phyloP scores from a whole-genome alignment of 805 yeast genomes.

The Naumovozyma dairenensis region DNA sequence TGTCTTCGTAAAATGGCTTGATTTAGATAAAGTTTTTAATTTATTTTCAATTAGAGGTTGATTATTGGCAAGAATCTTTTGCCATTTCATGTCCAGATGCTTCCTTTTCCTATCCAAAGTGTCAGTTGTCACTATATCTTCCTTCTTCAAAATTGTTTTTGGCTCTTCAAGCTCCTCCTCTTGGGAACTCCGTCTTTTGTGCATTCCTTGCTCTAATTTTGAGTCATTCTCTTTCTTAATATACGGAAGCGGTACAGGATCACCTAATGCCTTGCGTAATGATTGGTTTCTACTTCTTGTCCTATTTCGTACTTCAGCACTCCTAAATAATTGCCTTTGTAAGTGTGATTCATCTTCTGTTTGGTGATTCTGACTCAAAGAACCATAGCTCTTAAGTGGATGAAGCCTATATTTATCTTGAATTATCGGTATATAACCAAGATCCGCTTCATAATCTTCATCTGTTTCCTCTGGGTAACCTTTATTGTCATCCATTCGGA shows the following conservation, averaged over 20 bases:
- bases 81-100: slow-evolving; percentile 12
- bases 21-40: too few relatives aligned
- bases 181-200: too few relatives aligned
- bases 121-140: slow-evolving; percentile 2
- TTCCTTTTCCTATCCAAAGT: slow-evolving; percentile 7
- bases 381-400: neutral
- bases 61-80: slow-evolving; percentile 9
- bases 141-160: too few relatives aligned
- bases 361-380: neutral
- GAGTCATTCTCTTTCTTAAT: slow-evolving; percentile 5
- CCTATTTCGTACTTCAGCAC: neutral
- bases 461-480: too few relatives aligned
- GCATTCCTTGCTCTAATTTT: too few relatives aligned
- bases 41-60: too few relatives aligned
- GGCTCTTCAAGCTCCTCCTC: too few relatives aligned
- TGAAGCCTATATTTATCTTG: neutral
- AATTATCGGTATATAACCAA: neutral
- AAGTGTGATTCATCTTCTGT: neutral
- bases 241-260: slow-evolving; percentile 34
- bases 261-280: slow-evolving; percentile 23
- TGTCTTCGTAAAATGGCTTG: too few relatives aligned
- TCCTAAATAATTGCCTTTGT: too few relatives aligned
- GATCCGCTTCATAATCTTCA: neutral
- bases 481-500: too few relatives aligned
- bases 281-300: slow-evolving; percentile 3